Evolutionary conservation across 305 asterid genomes (phyloP).

Genomic region (Euphrasia arctica): DNA sequence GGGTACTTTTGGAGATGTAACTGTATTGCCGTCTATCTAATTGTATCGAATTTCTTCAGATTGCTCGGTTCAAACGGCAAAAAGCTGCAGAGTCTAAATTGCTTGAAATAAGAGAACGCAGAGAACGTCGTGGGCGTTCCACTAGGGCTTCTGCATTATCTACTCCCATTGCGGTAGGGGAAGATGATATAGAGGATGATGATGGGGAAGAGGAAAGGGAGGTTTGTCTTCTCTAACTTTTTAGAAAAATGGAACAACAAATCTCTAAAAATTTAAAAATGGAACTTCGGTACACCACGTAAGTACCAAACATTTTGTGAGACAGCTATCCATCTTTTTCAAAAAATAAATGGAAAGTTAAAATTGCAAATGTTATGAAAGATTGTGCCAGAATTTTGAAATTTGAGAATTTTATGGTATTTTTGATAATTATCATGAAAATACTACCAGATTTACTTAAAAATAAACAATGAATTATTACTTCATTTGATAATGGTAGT

Average conservation of each 20-base stretch:
- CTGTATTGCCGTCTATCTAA: constrained; percentile 14
- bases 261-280: not conserved
- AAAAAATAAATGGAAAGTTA: no score
- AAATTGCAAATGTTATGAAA: no score
- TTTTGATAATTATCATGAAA: no score
- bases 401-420: no score
- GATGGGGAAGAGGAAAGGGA: constrained; percentile 98
- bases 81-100: constrained; percentile 89
- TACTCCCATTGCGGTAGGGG: constrained; percentile 67
- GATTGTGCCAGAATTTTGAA: no score
- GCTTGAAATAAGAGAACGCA: constrained; percentile 83
- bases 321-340: not conserved
- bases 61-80: constrained; percentile 84
- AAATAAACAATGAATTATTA: no score
- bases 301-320: not conserved
- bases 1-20: constrained; percentile 4
- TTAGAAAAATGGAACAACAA: not conserved
- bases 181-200: constrained; percentile 77
- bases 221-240: constrained; percentile 41
- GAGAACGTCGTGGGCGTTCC: constrained; percentile 94
- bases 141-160: constrained; percentile 92
- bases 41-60: constrained; percentile 40
- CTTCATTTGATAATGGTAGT: no score
- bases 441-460: no score
- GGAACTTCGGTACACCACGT: not conserved